Evolutionary conservation across 768 basidiomycete genomes (phyloP), one percentile per base, ranked within the genome.

Genomic region (Lactarius trivialis): DNA sequence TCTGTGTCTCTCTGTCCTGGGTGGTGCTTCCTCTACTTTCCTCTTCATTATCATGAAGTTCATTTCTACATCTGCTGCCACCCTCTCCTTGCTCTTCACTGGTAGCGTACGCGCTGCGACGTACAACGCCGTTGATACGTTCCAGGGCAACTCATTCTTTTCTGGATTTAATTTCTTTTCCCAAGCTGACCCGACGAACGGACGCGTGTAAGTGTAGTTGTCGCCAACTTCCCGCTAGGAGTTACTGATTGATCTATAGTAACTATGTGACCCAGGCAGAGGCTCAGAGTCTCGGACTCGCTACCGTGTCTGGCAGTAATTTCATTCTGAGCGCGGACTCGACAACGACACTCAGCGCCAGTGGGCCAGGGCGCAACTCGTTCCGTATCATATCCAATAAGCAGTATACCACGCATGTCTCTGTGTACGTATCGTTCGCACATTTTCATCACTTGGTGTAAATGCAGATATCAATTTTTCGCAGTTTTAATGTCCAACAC

Each of bases 161-260:
- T 71, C 74, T n/a, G 70, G 76, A 11, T 88, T 88, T 67, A 64
- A 69, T 4, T 78, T 77, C 67, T 68, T 83, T 67, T 74, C 75
- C 21, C 79, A 82, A 43, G 17, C 79, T 1, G 86, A 88, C 68
- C 85, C 86, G 4, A 87, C 86, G 7, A 76, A 85, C 64, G 86
- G 86, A 32, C 77, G 85, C 56, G 86, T 89, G 86, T 86, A 71
- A 67, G 81, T 50, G 39, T 28, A 36, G 8, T 26, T 53, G 24
- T 52, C 5, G 43, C 3, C 8, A 24, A 9, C 21, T 37, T 17
- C 33, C 15, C 26, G 24, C 50, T 30, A 17, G 30, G 8, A n/a
- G 4, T 39, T 61, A 11, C 54, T 58, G 9, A 24, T 53, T n/a
- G n/a, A n/a, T n/a, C n/a, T 12, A 11, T 26, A 80, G 77, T 39